Base-by-base conservation (phyloP, 345 rosid genomes). In the Barbarea vulgaris region DNA sequence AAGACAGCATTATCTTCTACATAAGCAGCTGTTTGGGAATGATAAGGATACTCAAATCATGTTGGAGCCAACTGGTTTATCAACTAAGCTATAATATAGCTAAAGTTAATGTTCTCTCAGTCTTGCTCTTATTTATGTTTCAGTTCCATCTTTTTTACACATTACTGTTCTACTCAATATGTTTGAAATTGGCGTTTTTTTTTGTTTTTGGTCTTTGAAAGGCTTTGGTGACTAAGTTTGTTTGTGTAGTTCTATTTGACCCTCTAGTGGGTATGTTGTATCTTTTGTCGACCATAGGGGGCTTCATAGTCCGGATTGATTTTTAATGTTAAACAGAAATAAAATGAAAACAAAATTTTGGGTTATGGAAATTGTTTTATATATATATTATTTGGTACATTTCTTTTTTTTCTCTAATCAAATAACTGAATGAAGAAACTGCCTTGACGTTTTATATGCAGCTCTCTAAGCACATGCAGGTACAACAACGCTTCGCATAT, bases 21-120 rank as follows among this genome's bases (percentile, higher is more conserved):
- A 87, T 48, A 82, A 80, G 71, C 87, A 90, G 34, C 70, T 86
- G 78, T 88, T 88, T 77, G 86, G 76, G 53, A 72, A 82, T 44
- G 76, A 73, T 9, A 72, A 83, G 24, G 52, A 59, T 34, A 33
- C 34, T 31, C 73, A 72, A 51, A 64, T 57, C 63, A 44, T 17
- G 64, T 54, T 27, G 64, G 81, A 83, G 64, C 79, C 77, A 34
- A 37, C 79, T 66, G 31, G 31, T 9, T 28, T n/a, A 46, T 52
- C 59, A 25, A 70, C 51, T 77, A 70, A 64, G 12, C 28, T 30
- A 44, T 58, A 37, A 37, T 73, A 17, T 25, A 64, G 70, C 53
- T 75, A 10, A 78, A 33, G 57, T 37, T 71, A 33, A 31, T 17
- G 42, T 61, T 42, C 9, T 59, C 60, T 53, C 31, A 28, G 54